Conservation (phyloP, 2,329 filamentous ascomycete genomes). For the Botrytis squamosa region DNA sequence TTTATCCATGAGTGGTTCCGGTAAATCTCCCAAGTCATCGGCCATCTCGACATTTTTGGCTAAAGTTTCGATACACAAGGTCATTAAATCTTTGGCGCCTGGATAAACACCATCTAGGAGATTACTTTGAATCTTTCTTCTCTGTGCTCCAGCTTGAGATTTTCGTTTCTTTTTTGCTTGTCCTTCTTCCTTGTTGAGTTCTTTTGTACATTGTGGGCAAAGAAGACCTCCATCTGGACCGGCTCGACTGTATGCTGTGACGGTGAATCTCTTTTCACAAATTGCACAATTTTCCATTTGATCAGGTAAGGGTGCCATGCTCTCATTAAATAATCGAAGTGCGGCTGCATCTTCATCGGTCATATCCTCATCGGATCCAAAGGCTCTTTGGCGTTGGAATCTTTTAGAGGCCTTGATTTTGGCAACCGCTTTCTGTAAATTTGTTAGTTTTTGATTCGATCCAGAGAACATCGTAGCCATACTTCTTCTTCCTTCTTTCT, state of each 20-base stretch:
- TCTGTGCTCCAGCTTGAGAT: conserved; percentile 52
- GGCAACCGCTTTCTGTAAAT: conserved; percentile 50
- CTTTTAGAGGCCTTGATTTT: conserved; percentile 62
- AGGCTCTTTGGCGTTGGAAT: conserved; percentile 49
- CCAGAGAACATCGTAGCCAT: conserved; percentile 25
- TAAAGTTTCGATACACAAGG: conserved; percentile 61
- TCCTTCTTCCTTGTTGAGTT: conserved; percentile 66
- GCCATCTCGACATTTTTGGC: conserved; percentile 62
- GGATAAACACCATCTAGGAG: conserved; percentile 72
- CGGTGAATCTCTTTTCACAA: conserved; percentile 86
- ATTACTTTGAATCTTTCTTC: conserved; percentile 78
- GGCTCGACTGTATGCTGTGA: conserved; percentile 82
- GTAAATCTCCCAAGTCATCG: conserved; percentile 60
- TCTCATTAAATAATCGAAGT: conserved; percentile 49
- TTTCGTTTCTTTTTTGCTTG: conserved; percentile 56
- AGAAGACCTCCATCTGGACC: conserved; percentile 84
- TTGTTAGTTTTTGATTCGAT: conserved; percentile 17
- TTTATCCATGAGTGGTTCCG: conserved; percentile 55
- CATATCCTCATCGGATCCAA: conserved; percentile 45
- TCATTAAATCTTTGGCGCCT: conserved; percentile 68
- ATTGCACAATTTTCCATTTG: conserved; percentile 86
- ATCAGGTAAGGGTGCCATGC: conserved; percentile 49
- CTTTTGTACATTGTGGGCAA: conserved; percentile 77
- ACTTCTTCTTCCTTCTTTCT: conserved; percentile 45
- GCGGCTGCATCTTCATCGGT: conserved; percentile 52